These are phyloP conservation scores for Candida boleticola DNA, from an alignment of 805 yeast genomes.

Conservation along the genomic window DNA sequence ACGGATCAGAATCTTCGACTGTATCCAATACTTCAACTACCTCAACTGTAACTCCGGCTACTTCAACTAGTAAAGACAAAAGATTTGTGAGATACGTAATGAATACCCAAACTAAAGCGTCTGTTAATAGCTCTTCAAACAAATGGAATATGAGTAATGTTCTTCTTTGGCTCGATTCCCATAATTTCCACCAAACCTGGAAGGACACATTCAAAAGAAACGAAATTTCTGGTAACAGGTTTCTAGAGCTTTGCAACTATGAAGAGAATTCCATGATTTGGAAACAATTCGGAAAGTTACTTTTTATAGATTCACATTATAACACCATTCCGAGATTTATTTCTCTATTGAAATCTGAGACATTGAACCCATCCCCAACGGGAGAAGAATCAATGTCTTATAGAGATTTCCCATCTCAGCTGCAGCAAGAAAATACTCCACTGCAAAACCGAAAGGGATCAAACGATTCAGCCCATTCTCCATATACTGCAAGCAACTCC, in stretches of 20 bases:
- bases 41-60: slow-evolving; percentile 27
- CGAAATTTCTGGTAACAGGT: slow-evolving; percentile 59
- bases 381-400: not conserved
- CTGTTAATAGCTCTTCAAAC: slow-evolving; percentile 39
- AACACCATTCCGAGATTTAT: slow-evolving; percentile 53
- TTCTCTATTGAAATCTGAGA: slow-evolving; percentile 16
- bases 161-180: slow-evolving; percentile 60
- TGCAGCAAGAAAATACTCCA: not conserved
- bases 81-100: slow-evolving; percentile 43
- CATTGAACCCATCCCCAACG: not conserved
- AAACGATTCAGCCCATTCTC: slow-evolving; percentile 16
- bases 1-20: slow-evolving; percentile 35
- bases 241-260: slow-evolving; percentile 66
- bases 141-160: slow-evolving; percentile 78
- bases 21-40: slow-evolving; percentile 29
- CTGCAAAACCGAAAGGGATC: slow-evolving; percentile 15
- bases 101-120: slow-evolving; percentile 25
- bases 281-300: slow-evolving; percentile 36
- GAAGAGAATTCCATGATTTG: slow-evolving; percentile 49
- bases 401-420: not conserved
- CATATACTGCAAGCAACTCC: slow-evolving; percentile 5
- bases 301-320: slow-evolving; percentile 42
- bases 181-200: slow-evolving; percentile 76
- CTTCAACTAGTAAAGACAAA: slow-evolving; percentile 33
- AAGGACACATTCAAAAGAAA: slow-evolving; percentile 56